A percentile compares a stretch with the other conserved stretches of the same genome.
phyloP scores from a whole-genome alignment of 352 stramenopile species.

The Pythium rhizo-oryzae region DNA sequence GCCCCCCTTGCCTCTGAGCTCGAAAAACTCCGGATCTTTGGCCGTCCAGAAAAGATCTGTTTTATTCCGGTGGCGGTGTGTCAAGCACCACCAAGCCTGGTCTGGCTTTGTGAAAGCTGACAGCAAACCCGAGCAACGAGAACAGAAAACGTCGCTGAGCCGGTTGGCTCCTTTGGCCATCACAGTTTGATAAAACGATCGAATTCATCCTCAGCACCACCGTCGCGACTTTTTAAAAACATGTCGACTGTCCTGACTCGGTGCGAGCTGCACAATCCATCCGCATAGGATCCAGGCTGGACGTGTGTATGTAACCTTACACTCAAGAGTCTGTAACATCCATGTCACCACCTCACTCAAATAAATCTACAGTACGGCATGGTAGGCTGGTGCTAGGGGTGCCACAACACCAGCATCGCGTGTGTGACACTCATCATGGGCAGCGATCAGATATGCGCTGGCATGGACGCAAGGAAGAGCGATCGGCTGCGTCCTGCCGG shows the following conservation, averaged over 20 bases:
- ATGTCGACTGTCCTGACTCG: too few species aligned
- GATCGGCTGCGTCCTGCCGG: too few species aligned
- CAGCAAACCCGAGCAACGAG: not conserved
- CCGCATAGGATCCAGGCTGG: too few species aligned
- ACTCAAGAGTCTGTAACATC: too few species aligned
- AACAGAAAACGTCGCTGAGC: not conserved
- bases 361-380: not conserved
- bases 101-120: not conserved
- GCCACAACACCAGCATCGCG: not conserved
- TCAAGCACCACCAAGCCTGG: not conserved
- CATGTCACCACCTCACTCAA: not conserved
- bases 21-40: not conserved
- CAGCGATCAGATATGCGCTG: too few species aligned
- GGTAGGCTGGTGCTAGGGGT: not conserved
- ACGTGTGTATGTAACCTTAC: too few species aligned
- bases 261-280: too few species aligned
- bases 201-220: too few species aligned
- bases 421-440: not conserved
- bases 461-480: too few species aligned
- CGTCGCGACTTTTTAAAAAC: too few species aligned
- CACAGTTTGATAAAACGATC: too few species aligned
- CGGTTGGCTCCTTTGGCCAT: too few species aligned
- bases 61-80: not conserved
- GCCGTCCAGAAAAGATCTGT: not conserved
- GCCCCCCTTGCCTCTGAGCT: not conserved